Conservation (phyloP, 805 yeast genomes). For the Metschnikowia noctiluminum region DNA sequence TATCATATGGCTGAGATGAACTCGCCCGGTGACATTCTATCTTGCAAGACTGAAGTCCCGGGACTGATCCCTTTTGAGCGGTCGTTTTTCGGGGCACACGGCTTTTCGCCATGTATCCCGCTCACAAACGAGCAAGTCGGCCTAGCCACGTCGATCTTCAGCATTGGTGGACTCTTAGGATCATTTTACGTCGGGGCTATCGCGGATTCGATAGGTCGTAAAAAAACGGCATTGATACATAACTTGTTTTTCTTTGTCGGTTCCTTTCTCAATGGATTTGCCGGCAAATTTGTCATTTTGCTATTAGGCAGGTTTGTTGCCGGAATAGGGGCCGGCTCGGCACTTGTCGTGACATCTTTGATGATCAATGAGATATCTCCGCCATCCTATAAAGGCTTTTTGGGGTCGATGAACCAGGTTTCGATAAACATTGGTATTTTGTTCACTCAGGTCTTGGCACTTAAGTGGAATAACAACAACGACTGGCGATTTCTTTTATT, state of each 20-base stretch:
- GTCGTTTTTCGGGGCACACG: conserved; percentile 41
- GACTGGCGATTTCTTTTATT: conserved; percentile 73
- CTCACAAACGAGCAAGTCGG: conserved; percentile 62
- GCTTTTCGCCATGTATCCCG: conserved; percentile 50
- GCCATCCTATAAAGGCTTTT: conserved; percentile 57
- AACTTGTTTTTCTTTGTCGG: conserved; percentile 56
- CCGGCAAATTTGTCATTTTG: conserved; percentile 43
- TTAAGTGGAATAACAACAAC: conserved; percentile 57
- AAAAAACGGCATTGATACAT: conserved; percentile 48
- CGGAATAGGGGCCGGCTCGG: conserved; percentile 86
- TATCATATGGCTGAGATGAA: conserved; percentile 93
- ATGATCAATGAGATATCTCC: conserved; percentile 82
- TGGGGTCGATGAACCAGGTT: conserved; percentile 90
- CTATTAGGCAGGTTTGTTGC: conserved; percentile 69
- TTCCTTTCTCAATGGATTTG: conserved; percentile 53
- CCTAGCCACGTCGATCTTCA: conserved; percentile 69
- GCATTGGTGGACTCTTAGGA: conserved; percentile 80
- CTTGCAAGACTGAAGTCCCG: conserved; percentile 46
- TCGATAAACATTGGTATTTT: conserved; percentile 83
- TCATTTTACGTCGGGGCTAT: conserved; percentile 64
- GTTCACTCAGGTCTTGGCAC: conserved; percentile 71
- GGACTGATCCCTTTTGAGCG: conserved; percentile 29
- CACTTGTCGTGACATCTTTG: conserved; percentile 82
- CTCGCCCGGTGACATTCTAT: conserved; percentile 74
- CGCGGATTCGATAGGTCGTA: conserved; percentile 67